Conservation (phyloP, 441 rosid species). For the Isatis lusitanica region DNA sequence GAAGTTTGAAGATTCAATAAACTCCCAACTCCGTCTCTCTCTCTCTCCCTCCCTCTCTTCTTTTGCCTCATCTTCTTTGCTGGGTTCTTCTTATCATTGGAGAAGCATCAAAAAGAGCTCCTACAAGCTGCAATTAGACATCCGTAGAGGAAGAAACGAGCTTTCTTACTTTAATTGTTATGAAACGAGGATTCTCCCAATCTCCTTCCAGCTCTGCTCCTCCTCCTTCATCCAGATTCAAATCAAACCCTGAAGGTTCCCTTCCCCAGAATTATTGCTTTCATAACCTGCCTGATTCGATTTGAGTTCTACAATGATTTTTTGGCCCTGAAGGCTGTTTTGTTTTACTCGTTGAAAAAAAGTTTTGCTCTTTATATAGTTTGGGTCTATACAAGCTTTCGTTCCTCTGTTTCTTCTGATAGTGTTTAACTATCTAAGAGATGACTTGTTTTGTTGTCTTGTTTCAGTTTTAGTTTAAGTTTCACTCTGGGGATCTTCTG, state of each 20-base stretch:
- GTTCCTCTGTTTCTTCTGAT: not conserved
- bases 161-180: slow-evolving; percentile 28
- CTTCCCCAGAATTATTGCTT: not conserved
- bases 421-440: not conserved
- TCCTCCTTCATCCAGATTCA: slow-evolving; percentile 72
- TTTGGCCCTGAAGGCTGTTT: not conserved
- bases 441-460: slow-evolving; percentile 6
- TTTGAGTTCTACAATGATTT: not conserved
- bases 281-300: not conserved
- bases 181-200: slow-evolving; percentile 79
- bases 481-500: slow-evolving; percentile 8
- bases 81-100: not conserved
- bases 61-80: not conserved
- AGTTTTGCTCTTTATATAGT: not conserved
- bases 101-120: not conserved
- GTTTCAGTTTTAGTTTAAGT: not conserved
- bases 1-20: not conserved
- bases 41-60: not conserved
- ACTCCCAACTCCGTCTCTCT: not conserved
- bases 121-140: not conserved
- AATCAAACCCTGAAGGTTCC: slow-evolving; percentile 70
- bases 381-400: not conserved
- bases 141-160: not conserved
- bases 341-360: not conserved
- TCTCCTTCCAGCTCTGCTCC: slow-evolving; percentile 67